Evolutionary conservation across 2,329 filamentous ascomycete genomes (phyloP), one percentile per base, ranked within the genome.

Genomic region (Zymoseptoria pseudotritici): DNA sequence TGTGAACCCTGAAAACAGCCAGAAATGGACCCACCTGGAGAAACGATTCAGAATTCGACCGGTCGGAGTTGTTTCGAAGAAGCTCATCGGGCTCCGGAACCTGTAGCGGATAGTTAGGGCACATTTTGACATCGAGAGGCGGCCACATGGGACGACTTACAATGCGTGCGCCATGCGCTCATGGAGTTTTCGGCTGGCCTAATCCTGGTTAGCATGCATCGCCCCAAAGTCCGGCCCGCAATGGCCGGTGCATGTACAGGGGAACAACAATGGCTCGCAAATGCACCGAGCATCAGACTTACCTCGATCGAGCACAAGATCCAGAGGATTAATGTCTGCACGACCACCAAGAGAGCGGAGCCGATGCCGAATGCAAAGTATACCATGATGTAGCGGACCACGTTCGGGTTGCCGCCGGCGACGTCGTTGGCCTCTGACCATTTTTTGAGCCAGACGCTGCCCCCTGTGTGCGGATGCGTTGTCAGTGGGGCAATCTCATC

Each of bases 261-360:
- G 62, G 46, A 55, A 58, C 58, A 53, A 56, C 46, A 11, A 54
- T 24, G 53, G 50, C 10, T 54, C 31, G 53, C 13, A 42, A 42
- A 20, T 54, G 46, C 51, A 52, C 53, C 53, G 56, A 7, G 51
- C 49, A 57, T 51, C 22, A 53, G n/a, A 73, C 80, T 70, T 79
- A 90, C 88, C 83, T 99, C 94, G 64, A 99, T 99, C 4, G 94
- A 97, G 78, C 95, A 99, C 78, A 99, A 97, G 66, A 99, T 97
- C 94, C 94, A 99, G 26, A 99, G 81, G 65, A 99, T 91, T 67
- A 99, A 79, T 5, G 93, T 97, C 76, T 97, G 93, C 29, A 95
- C 72, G 50, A 97, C 91, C 2, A 95, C 93, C 64, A 99, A 80
- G 51, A 84, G 82, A 50, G 94, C 88, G 24, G 90, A 87, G 31